Evolutionary conservation across 2,329 filamentous ascomycete genomes (phyloP), one percentile per base, ranked within the genome.

Genomic region (Balansia obtecta): DNA sequence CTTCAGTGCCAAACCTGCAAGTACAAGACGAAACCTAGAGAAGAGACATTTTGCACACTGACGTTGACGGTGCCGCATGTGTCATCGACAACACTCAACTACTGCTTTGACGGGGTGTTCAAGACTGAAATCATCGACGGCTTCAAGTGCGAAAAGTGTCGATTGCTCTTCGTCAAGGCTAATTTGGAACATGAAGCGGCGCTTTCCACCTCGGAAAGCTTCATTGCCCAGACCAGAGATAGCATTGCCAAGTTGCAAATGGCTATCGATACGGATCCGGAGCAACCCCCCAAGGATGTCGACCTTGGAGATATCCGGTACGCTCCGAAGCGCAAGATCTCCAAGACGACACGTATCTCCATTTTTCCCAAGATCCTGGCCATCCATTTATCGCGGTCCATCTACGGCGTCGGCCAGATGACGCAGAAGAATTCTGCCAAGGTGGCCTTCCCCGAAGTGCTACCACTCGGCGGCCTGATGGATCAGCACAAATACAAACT

Each of bases 81-180:
- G 54, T 82, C 76, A 47, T 85, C 87, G 2, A 90, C 90, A 0
- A 85, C 88, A 0, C 75, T 98, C 15, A 89, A 85, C 61, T 76
- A 82, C 9, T 98, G 93, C 66, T 93, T 98, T 59, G 93, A 98
- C 60, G 86, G 86, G 40, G 84, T 96, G 67, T 83, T 98, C 57
- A 95, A 95, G 68, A 88, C 88, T 0, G 93, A 98, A 66, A 85
- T 89, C 63, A 96, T 98, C 56, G 91, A 97, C 55, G 93, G 95
- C 64, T 98, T 94, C 73, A 90, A 87, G 58, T 98, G 93, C 69
- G 93, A 96, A 60, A 86, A 83, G 68, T 98, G 93, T 63, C 82
- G 89, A 20, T 74, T 98, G n/a, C 68, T 87, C 42, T 86, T 95
- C 64, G 89, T 89, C 4, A 70, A 87, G 49, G 72, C 81, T 32